Base-by-base conservation (phyloP, 352 stramenopile species). In the Peronospora farinosa region DNA sequence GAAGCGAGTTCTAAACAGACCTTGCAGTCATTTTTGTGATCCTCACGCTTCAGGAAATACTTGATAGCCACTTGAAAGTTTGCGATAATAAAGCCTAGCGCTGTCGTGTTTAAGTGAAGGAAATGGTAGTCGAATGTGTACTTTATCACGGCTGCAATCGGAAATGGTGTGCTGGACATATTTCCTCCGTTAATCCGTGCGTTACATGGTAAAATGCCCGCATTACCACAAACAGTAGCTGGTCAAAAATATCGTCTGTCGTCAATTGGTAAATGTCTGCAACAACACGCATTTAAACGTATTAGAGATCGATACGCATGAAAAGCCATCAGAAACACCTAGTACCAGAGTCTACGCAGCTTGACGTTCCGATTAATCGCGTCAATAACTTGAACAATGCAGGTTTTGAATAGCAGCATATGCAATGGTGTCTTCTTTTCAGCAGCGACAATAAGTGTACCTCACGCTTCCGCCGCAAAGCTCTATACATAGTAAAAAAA, bases 41-140 rank as follows among this genome's bases (percentile, higher is more conserved):
- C 43, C 4, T 60, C 72, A 17, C 69, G 73, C 59, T 84, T 60
- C 13, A 88, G 32, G n/a, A 89, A 87, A 55, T 77, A 89, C 49
- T 89, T 74, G 25, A 87, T 45, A 76, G n/a, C 81, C 25, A 92
- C 78, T 60, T 89, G 76, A 38, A 89, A 92, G 31, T 84, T 92
- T 7, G 78, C 81, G 19, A 89, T 69, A 36, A 76, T 87, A 50
- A 87, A 92, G 17, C 81, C 81, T 12, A 92, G 47, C 11, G 76
- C 78, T 8, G 81, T 87, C 7, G 76, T 86, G 50, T 84, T n/a
- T 88, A 78, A 88, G 58, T 88, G 88, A 63, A 92, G 86, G 46
- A 92, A 89, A 38, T 89, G 81, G 46, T 85, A 92, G 32, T 86
- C 62, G 1, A 23, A 46, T 19, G 88, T 84, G 63, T 89, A 92